These are phyloP conservation scores for Biscutella auriculata DNA, from an alignment of 441 rosid genomes.

Conservation along the genomic window DNA sequence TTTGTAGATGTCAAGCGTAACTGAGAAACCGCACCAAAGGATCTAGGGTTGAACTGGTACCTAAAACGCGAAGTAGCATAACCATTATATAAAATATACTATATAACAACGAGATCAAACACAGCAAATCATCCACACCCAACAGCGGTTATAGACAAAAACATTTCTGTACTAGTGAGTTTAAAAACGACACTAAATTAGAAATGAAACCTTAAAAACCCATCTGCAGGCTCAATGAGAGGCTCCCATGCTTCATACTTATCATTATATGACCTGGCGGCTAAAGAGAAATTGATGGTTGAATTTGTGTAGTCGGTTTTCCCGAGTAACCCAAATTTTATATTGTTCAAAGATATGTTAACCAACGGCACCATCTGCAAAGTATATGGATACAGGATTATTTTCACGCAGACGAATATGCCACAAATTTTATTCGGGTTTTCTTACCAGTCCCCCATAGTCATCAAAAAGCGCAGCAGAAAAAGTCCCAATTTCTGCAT, in stretches of 20 bases:
- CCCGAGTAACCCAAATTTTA: constrained; percentile 69
- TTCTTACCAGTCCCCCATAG: constrained; percentile 91
- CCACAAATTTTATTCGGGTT: not conserved
- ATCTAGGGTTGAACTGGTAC: constrained; percentile 70
- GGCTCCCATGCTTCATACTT: constrained; percentile 96
- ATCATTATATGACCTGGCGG: constrained; percentile 89
- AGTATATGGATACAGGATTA: constrained; percentile 16
- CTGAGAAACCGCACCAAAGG: constrained; percentile 75
- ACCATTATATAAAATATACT: constrained; percentile 10
- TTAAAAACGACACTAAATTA: not conserved
- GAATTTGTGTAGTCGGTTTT: constrained; percentile 57
- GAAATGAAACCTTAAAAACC: constrained; percentile 45
- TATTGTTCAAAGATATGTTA: constrained; percentile 65
- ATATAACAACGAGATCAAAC: not conserved
- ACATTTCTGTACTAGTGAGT: not conserved
- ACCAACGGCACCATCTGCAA: constrained; percentile 97
- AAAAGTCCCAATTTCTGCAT: constrained; percentile 66
- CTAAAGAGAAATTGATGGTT: constrained; percentile 67
- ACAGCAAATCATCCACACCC: not conserved
- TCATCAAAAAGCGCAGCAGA: constrained; percentile 94
- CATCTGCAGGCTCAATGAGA: constrained; percentile 83
- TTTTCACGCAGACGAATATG: not conserved
- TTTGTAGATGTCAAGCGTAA: constrained; percentile 61
- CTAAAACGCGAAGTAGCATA: constrained; percentile 35
- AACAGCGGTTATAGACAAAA: not conserved